These are phyloP conservation scores for Phytophthora megakarya DNA, from an alignment of 352 stramenopile genomes.

Conservation along the genomic window DNA sequence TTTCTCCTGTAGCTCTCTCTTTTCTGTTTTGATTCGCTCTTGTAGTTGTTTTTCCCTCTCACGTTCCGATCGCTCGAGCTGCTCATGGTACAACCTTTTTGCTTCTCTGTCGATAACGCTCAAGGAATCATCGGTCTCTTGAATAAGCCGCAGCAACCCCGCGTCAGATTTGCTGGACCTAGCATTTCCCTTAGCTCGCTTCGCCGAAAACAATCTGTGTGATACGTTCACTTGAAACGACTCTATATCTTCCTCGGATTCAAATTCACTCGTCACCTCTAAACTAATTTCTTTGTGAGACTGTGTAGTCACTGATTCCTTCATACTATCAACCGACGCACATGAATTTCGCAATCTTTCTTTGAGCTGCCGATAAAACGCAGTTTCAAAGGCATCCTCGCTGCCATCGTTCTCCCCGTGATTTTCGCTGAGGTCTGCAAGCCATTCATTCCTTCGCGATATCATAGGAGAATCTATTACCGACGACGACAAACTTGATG, in stretches of 20 bases:
- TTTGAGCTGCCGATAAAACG: constrained; percentile 29
- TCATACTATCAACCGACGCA: not conserved
- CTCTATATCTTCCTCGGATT: not conserved
- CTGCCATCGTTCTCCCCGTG: not conserved
- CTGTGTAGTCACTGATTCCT: not conserved
- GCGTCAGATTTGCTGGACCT: constrained; percentile 13
- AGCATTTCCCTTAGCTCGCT: not conserved
- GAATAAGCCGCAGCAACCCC: constrained; percentile 48
- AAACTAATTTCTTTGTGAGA: not conserved
- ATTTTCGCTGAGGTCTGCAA: constrained; percentile 1
- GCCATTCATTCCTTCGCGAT: not conserved
- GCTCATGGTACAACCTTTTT: constrained; percentile 53
- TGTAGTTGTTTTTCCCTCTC: constrained; percentile 28
- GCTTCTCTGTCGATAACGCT: constrained; percentile 68
- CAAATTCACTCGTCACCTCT: not conserved
- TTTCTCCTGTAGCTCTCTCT: constrained; percentile 22
- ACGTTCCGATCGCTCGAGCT: constrained; percentile 30
- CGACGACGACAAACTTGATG: constrained; percentile 21
- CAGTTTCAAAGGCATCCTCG: constrained; percentile 22
- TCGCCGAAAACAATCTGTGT: not conserved
- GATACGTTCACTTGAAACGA: not conserved
- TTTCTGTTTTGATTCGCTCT: constrained; percentile 29
- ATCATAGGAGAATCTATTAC: not conserved
- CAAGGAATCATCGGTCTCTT: constrained; percentile 71
- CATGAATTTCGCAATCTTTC: constrained; percentile 8